phyloP scores from a whole-genome alignment of 1,139 yeast genomes.

The Hansenula lynferdii region DNA sequence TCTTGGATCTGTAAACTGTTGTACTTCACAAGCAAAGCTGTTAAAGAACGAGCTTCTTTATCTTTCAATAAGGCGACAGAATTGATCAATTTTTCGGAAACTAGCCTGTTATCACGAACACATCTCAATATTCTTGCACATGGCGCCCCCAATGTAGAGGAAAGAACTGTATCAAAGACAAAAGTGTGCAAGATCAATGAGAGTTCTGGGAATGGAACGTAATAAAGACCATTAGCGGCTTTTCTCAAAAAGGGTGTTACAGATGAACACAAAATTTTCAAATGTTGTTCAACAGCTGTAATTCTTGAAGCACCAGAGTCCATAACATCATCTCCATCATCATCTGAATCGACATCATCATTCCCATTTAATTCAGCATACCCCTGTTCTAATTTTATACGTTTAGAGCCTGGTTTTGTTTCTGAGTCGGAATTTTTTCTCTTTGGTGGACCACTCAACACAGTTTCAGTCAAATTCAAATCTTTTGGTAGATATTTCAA shows the following conservation, averaged over 20 bases:
- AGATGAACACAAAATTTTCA: slow-evolving; percentile 46
- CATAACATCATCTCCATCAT: slow-evolving; percentile 22
- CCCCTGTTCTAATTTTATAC: slow-evolving; percentile 41
- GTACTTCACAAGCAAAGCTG: slow-evolving; percentile 49
- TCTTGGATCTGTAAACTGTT: slow-evolving; percentile 78
- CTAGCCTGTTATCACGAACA: slow-evolving; percentile 59
- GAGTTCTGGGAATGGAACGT: slow-evolving; percentile 40
- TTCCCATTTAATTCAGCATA: slow-evolving; percentile 22
- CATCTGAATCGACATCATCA: slow-evolving; percentile 19
- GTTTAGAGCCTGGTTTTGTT: slow-evolving; percentile 24
- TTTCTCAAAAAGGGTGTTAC: slow-evolving; percentile 43
- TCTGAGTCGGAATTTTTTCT: slow-evolving; percentile 25
- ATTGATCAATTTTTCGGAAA: slow-evolving; percentile 82
- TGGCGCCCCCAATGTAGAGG: slow-evolving; percentile 51
- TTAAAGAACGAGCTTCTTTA: slow-evolving; percentile 63
- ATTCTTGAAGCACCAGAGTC: slow-evolving; percentile 25
- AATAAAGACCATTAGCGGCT: slow-evolving; percentile 36
- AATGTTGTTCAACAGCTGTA: slow-evolving; percentile 34
- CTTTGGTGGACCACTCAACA: slow-evolving; percentile 33
- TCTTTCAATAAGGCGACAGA: slow-evolving; percentile 73
- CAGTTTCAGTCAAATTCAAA: slow-evolving; percentile 45
- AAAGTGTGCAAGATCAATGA: slow-evolving; percentile 43
- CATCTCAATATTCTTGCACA: slow-evolving; percentile 66
- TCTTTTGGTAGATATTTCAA: slow-evolving; percentile 39
- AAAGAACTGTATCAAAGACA: slow-evolving; percentile 57